Percentiles rank a stretch among this genome's conserved stretches.
These are phyloP conservation scores for Coniferiporia weirii DNA, from an alignment of 1,284 basidiomycete genomes.

Conservation along the genomic window DNA sequence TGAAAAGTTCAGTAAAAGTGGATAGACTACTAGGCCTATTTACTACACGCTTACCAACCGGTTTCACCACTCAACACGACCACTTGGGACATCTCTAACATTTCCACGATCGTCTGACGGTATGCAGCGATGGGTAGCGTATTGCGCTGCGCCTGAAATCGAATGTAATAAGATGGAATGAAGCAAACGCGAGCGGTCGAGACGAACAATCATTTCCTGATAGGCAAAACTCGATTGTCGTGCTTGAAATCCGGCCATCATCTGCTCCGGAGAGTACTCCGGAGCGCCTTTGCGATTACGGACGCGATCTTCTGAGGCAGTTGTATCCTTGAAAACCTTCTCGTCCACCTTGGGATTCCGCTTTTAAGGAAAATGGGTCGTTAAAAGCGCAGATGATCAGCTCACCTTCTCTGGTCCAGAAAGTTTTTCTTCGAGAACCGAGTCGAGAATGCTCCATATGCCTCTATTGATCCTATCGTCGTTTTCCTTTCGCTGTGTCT, in stretches of 20 bases:
- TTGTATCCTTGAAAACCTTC: background rate
- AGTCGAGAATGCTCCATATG: constrained; percentile 61
- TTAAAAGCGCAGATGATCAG: background rate
- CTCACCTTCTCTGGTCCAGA: constrained; percentile 3
- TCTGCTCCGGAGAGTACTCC: constrained; percentile 22
- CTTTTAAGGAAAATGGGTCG: background rate
- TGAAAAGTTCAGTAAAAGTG: constrained; percentile 8
- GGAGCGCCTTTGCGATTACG: background rate
- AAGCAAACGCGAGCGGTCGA: background rate
- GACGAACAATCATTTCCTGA: constrained; percentile 79
- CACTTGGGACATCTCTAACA: constrained; percentile 77
- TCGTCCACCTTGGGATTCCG: background rate
- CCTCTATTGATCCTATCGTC: constrained; percentile 65
- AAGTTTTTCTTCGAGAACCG: constrained; percentile 7
- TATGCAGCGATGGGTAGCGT: constrained; percentile 86
- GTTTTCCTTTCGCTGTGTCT: constrained; percentile 53
- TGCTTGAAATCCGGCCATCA: constrained; percentile 55
- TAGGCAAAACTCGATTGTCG: constrained; percentile 65
- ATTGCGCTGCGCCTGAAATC: constrained; percentile 58
- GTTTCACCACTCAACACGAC: constrained; percentile 97
- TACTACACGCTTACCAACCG: constrained; percentile 63
- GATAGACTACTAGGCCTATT: background rate
- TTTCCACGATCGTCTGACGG: constrained; percentile 69
- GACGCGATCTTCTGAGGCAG: background rate
- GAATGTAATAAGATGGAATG: constrained; percentile 19